Percentiles rank a stretch among this genome's conserved stretches.
These are phyloP conservation scores for Echinochloa phyllopogon DNA, from an alignment of 176 grass and related monocot genomes.

Conservation along the genomic window DNA sequence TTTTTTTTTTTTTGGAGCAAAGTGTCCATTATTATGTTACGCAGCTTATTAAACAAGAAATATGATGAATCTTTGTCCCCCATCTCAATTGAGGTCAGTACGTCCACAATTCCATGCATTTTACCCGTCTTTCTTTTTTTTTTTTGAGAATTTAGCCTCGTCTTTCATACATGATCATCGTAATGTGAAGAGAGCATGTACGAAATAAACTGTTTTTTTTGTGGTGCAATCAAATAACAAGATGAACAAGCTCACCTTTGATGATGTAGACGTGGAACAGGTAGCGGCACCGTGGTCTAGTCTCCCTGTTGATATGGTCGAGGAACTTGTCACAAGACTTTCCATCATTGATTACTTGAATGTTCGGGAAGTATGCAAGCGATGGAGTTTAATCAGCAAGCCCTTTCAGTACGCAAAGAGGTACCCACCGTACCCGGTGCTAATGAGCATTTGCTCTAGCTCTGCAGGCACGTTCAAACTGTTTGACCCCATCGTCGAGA, in stretches of 20 bases:
- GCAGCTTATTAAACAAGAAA: neutral
- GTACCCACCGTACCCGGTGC: neutral
- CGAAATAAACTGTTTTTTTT: neutral
- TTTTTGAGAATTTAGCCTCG: too few relatives aligned
- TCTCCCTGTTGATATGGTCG: slow-evolving; percentile 30
- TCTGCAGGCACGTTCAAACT: neutral
- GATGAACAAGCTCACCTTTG: neutral
- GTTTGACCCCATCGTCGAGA: neutral
- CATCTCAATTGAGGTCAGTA: neutral
- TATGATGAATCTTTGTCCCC: neutral
- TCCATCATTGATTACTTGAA: slow-evolving; percentile 11
- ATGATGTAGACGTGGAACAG: neutral
- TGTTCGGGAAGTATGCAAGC: slow-evolving; percentile 28
- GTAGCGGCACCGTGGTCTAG: neutral
- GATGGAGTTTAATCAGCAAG: slow-evolving; percentile 9
- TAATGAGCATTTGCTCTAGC: neutral
- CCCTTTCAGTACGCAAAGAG: neutral
- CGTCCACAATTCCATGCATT: neutral
- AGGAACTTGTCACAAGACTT: slow-evolving; percentile 15
- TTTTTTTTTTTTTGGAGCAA: too few relatives aligned
- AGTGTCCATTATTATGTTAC: too few relatives aligned
- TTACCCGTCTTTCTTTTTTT: too few relatives aligned
- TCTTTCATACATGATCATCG: neutral
- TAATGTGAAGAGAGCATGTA: neutral
- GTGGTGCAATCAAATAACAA: neutral